These are phyloP conservation scores for Pseudozyma thailandica DNA, from an alignment of 1,284 basidiomycete species.

Conservation along the genomic window DNA sequence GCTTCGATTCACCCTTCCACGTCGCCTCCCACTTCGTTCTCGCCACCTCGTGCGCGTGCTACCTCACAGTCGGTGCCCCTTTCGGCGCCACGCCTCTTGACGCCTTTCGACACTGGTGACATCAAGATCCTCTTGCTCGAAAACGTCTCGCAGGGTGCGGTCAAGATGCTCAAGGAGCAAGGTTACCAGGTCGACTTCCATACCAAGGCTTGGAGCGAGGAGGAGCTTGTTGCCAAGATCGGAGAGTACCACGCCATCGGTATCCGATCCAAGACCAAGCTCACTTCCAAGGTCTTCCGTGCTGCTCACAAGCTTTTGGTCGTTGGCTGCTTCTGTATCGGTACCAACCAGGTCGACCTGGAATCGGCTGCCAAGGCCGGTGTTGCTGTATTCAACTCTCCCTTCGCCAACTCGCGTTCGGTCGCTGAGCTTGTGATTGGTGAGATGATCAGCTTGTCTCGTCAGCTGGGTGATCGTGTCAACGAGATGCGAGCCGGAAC, in stretches of 20 bases:
- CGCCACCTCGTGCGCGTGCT: conserved; percentile 43
- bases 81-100: conserved; percentile 57
- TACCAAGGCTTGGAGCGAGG: conserved; percentile 86
- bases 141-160: conserved; percentile 93
- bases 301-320: conserved; percentile 77
- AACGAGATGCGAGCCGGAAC: conserved; percentile 87
- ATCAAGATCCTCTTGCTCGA: conserved; percentile 82
- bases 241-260: conserved; percentile 92
- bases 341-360: conserved; percentile 98
- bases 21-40: conserved; percentile 42
- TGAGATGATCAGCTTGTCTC: conserved; percentile 92
- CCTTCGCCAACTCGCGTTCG: conserved; percentile 98
- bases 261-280: conserved; percentile 96
- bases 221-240: conserved; percentile 88
- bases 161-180: conserved; percentile 80
- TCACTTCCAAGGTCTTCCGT: conserved; percentile 85
- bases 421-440: conserved; percentile 97
- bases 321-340: conserved; percentile 99
- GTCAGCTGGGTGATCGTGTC: conserved; percentile 90
- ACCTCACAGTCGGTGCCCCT: conserved; percentile 41
- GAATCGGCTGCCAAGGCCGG: conserved; percentile 83
- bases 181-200: conserved; percentile 95
- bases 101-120: conserved; percentile 63
- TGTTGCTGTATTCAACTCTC: conserved; percentile 99
- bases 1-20: conserved; percentile 32